These are phyloP conservation scores for Geosmithia flava DNA, from an alignment of 2,329 filamentous ascomycete species.

Conservation along the genomic window DNA sequence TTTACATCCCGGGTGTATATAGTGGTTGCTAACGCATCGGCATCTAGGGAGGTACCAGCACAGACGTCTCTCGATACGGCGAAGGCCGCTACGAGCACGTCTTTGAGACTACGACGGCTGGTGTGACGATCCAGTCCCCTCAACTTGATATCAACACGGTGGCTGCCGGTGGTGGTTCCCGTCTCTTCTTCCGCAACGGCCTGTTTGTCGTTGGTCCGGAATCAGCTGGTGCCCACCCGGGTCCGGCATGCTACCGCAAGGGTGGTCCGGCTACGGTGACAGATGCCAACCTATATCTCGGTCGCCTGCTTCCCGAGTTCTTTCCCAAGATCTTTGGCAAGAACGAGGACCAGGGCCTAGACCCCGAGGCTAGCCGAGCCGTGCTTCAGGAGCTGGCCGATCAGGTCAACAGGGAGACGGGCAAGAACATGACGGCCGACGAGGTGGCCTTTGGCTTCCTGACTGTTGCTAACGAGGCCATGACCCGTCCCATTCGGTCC, in stretches of 20 bases:
- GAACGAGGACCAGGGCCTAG: slow-evolving; percentile 71
- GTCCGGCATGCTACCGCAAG: slow-evolving; percentile 84
- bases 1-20: background rate
- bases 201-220: slow-evolving; percentile 86
- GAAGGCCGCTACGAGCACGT: slow-evolving; percentile 83
- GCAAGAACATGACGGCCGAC: slow-evolving; percentile 61
- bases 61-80: slow-evolving; percentile 80
- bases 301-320: slow-evolving; percentile 75
- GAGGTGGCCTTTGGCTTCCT: slow-evolving; percentile 85
- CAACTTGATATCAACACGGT: slow-evolving; percentile 94
- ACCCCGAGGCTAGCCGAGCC: slow-evolving; percentile 61
- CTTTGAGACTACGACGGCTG: slow-evolving; percentile 86
- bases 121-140: slow-evolving; percentile 86
- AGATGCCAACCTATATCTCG: slow-evolving; percentile 79
- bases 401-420: slow-evolving; percentile 65
- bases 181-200: slow-evolving; percentile 79
- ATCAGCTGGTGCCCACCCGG: slow-evolving; percentile 78
- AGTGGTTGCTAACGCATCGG: background rate
- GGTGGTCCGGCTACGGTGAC: slow-evolving; percentile 86
- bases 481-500: slow-evolving; percentile 82
- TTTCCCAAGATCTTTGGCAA: slow-evolving; percentile 94
- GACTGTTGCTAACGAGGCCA: slow-evolving; percentile 81
- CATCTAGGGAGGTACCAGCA: slow-evolving; percentile 63
- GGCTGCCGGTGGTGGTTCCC: slow-evolving; percentile 75
- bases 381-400: slow-evolving; percentile 65